Percentiles rank a stretch among this genome's conserved stretches.
Conservation (phyloP, 2,329 filamentous ascomycete species). For the Raffaelea arxii region DNA sequence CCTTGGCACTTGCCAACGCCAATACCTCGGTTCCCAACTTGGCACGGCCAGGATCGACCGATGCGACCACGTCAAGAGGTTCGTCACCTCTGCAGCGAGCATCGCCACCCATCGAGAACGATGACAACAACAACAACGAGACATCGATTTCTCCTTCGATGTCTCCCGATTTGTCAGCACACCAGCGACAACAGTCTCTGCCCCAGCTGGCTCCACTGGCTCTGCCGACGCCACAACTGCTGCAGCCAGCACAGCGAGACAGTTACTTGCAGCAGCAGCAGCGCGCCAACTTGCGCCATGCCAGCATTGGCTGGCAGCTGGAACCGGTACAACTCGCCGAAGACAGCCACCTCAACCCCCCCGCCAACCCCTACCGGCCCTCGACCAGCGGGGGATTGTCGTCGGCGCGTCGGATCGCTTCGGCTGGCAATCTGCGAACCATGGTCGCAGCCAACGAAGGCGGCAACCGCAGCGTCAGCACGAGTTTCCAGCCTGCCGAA, state of each 20-base stretch:
- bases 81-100: no score
- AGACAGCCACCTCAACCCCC: no score
- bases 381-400: conserved; percentile 3
- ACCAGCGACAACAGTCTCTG: neutral
- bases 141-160: no score
- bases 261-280: conserved; percentile 11
- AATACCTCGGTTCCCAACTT: no score
- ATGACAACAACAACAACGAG: no score
- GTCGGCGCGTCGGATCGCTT: conserved; percentile 12
- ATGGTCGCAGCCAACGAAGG: conserved; percentile 4
- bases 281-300: conserved; percentile 18
- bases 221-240: conserved; percentile 7
- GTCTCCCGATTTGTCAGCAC: no score
- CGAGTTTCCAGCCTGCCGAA: neutral
- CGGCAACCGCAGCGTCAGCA: neutral
- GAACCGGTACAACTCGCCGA: conserved; percentile 20
- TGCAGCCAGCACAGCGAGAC: conserved; percentile 7
- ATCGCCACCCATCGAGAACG: no score
- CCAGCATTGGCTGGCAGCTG: conserved; percentile 24
- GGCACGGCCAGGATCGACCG: no score
- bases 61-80: no score
- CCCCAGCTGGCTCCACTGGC: neutral
- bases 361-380: no score
- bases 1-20: no score
- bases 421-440: conserved; percentile 14